phyloP scores from a whole-genome alignment of 768 basidiomycete genomes.

The Termitomyces sp. region DNA sequence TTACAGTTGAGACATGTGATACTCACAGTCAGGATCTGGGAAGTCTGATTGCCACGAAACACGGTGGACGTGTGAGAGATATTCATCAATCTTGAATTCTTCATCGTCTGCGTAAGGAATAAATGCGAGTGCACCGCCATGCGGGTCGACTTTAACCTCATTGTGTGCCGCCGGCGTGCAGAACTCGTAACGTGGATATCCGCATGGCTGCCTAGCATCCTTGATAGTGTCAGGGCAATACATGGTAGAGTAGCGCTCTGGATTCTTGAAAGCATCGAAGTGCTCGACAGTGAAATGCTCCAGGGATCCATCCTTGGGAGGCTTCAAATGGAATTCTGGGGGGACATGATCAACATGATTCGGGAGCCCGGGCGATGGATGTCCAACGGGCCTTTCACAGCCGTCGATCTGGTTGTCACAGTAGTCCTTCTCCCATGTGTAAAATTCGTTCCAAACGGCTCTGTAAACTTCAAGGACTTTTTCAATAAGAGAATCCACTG shows the following conservation, averaged over 20 bases:
- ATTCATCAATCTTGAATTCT: slow-evolving; percentile 25
- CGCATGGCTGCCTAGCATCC: background rate
- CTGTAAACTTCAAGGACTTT: slow-evolving; percentile 28
- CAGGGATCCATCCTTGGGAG: background rate
- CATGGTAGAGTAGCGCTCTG: slow-evolving; percentile 11
- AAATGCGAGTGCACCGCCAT: slow-evolving; percentile 21
- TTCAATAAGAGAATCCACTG: background rate
- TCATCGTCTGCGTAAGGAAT: slow-evolving; percentile 47
- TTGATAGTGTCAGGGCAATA: slow-evolving; percentile 1
- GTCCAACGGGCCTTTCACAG: slow-evolving; percentile 4
- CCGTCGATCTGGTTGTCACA: slow-evolving; percentile 17
- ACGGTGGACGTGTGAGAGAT: slow-evolving; percentile 21
- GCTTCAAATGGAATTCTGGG: slow-evolving; percentile 2
- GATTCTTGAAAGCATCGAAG: slow-evolving; percentile 8
- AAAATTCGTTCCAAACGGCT: slow-evolving; percentile 41
- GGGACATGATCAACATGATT: background rate
- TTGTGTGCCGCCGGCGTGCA: slow-evolving; percentile 41
- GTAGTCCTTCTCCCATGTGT: slow-evolving; percentile 35
- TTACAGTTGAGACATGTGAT: background rate
- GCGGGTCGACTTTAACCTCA: slow-evolving; percentile 9
- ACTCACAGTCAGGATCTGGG: slow-evolving; percentile 48
- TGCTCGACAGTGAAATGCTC: slow-evolving; percentile 16
- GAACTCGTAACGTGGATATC: slow-evolving; percentile 35
- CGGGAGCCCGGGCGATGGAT: background rate
- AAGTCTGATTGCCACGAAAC: slow-evolving; percentile 35